Evolutionary conservation across 2,329 filamentous ascomycete genomes (phyloP).

Genomic region (Botryotinia calthae): DNA sequence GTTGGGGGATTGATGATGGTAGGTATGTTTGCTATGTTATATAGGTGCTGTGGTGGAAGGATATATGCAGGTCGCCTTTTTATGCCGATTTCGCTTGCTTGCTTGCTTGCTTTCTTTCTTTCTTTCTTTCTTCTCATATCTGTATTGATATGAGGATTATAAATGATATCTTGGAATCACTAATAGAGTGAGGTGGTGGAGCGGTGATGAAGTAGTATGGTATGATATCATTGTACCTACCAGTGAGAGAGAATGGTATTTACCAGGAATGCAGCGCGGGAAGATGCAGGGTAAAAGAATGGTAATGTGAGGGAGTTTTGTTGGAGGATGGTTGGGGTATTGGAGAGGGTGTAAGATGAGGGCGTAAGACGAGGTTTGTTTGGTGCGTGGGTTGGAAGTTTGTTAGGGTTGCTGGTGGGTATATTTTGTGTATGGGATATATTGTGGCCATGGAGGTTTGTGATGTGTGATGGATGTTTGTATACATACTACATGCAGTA

Average conservation of each 20-base stretch:
- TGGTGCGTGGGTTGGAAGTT: neutral
- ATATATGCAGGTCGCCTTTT: neutral
- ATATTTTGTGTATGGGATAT: neutral
- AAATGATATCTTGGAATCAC: too few relatives aligned
- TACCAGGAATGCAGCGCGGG: neutral
- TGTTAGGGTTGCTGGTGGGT: neutral
- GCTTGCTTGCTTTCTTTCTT: too few relatives aligned
- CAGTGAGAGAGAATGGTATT: neutral
- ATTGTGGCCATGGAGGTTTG: neutral
- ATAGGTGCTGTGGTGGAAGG: neutral
- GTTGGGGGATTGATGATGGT: too few relatives aligned
- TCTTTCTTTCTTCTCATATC: neutral
- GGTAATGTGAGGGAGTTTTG: neutral
- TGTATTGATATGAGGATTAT: neutral
- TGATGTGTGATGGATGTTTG: neutral
- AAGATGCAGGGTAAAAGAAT: neutral
- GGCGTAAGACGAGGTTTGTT: neutral
- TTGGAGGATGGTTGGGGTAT: neutral
- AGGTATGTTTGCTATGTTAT: neutral
- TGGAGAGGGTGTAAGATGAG: neutral
- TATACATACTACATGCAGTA: neutral
- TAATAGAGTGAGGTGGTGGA: neutral
- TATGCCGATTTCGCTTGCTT: neutral
- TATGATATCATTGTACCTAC: neutral
- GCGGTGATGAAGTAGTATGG: neutral